Evolutionary conservation across 2,329 filamentous ascomycete species (phyloP).

Genomic region (Tolypocladium tundrense): DNA sequence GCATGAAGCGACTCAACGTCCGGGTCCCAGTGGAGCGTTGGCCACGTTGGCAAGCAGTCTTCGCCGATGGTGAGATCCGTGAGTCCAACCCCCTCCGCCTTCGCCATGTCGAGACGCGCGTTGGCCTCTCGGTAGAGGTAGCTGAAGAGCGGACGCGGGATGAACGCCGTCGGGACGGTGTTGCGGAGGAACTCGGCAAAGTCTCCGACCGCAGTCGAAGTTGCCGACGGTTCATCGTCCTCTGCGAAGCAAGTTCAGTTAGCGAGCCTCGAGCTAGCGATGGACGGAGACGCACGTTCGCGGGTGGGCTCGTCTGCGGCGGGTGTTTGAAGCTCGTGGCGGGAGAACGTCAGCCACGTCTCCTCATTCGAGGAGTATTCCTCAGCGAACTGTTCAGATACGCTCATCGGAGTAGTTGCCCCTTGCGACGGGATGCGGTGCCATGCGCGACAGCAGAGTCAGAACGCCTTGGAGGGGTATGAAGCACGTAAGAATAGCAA

Average conservation of each 20-base stretch:
- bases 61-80: constrained; percentile 13
- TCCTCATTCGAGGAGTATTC: not conserved
- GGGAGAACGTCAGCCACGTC: not conserved
- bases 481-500: not conserved
- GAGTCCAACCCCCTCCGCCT: constrained; percentile 5
- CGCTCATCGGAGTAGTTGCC: not conserved
- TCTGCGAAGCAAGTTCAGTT: not conserved
- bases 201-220: not conserved
- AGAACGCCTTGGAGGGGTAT: not conserved
- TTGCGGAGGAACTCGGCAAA: constrained; percentile 8
- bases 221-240: not conserved
- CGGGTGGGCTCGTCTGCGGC: not conserved
- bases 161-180: constrained; percentile 10
- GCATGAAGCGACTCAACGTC: constrained; percentile 12
- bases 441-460: not conserved
- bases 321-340: not conserved
- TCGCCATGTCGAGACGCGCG: constrained; percentile 12
- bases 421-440: not conserved
- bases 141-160: constrained; percentile 10
- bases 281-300: not conserved
- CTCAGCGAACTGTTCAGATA: not conserved
- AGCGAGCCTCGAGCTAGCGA: not conserved
- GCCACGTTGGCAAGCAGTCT: constrained; percentile 20
- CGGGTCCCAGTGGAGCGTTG: constrained; percentile 13
- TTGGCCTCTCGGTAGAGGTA: constrained; percentile 13